Evolutionary conservation across 2,329 filamentous ascomycete genomes (phyloP).

Genomic region (Trichoderma aggressivum): DNA sequence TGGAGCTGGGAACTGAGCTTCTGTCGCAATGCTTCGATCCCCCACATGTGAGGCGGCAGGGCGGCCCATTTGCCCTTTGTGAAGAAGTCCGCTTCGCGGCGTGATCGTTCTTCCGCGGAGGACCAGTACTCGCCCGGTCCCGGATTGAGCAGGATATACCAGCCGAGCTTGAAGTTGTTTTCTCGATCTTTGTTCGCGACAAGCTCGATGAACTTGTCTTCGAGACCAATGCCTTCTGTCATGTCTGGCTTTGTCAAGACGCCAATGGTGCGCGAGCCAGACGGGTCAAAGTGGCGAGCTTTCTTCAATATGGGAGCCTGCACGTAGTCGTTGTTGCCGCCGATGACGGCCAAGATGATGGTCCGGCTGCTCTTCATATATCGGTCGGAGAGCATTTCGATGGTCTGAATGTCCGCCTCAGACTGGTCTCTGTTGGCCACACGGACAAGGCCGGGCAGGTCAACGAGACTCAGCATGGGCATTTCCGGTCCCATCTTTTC

Average conservation of each 20-base stretch:
- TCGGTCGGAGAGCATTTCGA: constrained; percentile 48
- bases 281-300: constrained; percentile 48
- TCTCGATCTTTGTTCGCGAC: constrained; percentile 48
- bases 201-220: constrained; percentile 53
- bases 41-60: constrained; percentile 47
- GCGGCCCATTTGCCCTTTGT: constrained; percentile 46
- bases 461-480: constrained; percentile 59
- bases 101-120: constrained; percentile 39
- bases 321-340: constrained; percentile 54
- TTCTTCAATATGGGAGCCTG: constrained; percentile 51
- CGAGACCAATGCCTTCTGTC: constrained; percentile 50
- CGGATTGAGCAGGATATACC: constrained; percentile 51
- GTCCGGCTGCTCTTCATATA: constrained; percentile 56
- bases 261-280: constrained; percentile 48
- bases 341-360: constrained; percentile 54
- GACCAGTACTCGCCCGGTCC: constrained; percentile 46
- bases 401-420: constrained; percentile 49
- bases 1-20: constrained; percentile 51
- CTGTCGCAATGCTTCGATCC: constrained; percentile 43
- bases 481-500: constrained; percentile 58
- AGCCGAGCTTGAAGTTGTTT: constrained; percentile 50
- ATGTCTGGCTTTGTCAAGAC: constrained; percentile 53
- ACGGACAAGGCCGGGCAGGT: constrained; percentile 57
- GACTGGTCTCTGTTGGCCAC: constrained; percentile 53
- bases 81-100: constrained; percentile 48